Base-by-base conservation (phyloP, 768 basidiomycete species). In the Tulasnella sp. region DNA sequence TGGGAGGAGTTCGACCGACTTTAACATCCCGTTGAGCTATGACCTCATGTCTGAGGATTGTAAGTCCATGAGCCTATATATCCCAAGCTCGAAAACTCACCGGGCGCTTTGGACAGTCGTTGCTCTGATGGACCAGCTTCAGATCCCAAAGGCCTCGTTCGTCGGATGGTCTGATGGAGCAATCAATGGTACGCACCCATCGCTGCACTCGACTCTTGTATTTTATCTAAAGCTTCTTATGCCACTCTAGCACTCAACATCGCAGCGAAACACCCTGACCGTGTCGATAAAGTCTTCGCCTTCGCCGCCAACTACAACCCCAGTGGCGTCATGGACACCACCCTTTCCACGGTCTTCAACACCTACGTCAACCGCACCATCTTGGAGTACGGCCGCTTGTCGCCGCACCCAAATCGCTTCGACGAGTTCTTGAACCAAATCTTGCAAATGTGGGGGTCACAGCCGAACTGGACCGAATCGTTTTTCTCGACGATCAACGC, bases 281-380 rank as follows among this genome's bases (percentile, higher is more conserved):
- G 74, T 10, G 74, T 76, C 39, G 75, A 76, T n/a, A 76, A 62
- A 62, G 56, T 39, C 27, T 76, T 76, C 21, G 75, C 75, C 24
- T 76, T 48, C 46, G 44, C 75, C n/a, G 75, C 75, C 42, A 76
- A 76, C 56, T 76, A 76, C 52, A 76, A 76, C 21, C 24, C 44
- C 10, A 76, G 75, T 34, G 75, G 75, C 56, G 75, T 76, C 44
- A 76, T 76, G 75, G 75, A 76, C 34, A 56, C 46, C 7, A 76
- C 27, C 56, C n/a, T 27, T 24, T 42, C 39, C 6, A 9, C 27
- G 3, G 75, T 76, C 36, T 76, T 76, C 52, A 58, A 5, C 7
- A 76, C 75, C 24, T 76, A 76, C n/a, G 48, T 76, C 39, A 76
- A 76, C 46, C 75, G 75, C 44, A 76, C 75, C 31, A 44, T 76